Evolutionary conservation across 768 basidiomycete species (phyloP), one percentile per base, ranked within the genome.

Genomic region (Gyrodon lividus): DNA sequence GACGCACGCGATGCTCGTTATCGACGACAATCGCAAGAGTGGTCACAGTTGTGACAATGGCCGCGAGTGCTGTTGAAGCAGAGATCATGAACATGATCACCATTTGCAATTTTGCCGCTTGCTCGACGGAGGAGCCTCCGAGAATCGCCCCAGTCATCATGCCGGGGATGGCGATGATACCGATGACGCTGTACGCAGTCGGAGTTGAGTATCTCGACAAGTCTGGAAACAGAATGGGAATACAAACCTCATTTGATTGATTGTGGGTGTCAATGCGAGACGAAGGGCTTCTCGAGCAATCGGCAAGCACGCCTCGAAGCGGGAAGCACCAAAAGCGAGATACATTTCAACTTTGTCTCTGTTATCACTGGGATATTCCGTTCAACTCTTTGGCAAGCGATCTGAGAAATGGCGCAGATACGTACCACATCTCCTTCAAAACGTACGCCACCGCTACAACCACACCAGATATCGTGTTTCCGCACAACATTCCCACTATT

Each of bases 81-180:
- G 85, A 84, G 40, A 94, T 90, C 87, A 94, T 89, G 70, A 95
- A 94, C 84, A 93, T 89, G 71, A 95, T 91, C 51, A 95, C 84
- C 86, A 93, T 93, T 60, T 94, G 93, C 14, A 94, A 72, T 46
- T 84, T 82, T 2, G 89, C 89, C 0, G 92, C 93, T 68, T 92
- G 90, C 17, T 89, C 78, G 37, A 94, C 88, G 26, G 86, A 84
- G 10, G 88, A 81, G 0, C 92, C 92, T 12, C 89, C 93, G 12
- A 94, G 82, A 54, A 95, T 86, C 5, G 92, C 89, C 57, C 92
- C 92, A 0, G 89, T 91, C 89, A 94, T 92, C 89, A 91, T 92
- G 1, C 91, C 90, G 1, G 87, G 87, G 49, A 88, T 89, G n/a
- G 86, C 72, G 48, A 89, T 87, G 50, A 87, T 84, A 6, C 87